Evolutionary conservation across 2,329 filamentous ascomycete species (phyloP).

Genomic region (Daldinia sp.): DNA sequence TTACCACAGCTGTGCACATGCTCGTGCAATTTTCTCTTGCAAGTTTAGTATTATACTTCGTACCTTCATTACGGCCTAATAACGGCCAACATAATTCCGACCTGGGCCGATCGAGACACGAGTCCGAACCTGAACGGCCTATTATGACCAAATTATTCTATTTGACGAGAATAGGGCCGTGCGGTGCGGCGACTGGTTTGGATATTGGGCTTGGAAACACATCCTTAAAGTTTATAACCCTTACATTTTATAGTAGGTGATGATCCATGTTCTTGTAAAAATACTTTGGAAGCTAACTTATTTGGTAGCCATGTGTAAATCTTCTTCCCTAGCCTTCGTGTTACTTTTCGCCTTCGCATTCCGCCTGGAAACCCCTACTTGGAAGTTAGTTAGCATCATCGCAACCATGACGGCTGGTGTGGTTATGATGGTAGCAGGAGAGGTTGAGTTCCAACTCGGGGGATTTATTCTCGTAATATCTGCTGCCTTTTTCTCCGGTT

Average conservation of each 20-base stretch:
- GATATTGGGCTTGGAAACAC: constrained; percentile 98
- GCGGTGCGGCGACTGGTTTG: constrained; percentile 90
- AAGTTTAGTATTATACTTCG: constrained; percentile 79
- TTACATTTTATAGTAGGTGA: constrained; percentile 90
- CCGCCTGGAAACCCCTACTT: constrained; percentile 87
- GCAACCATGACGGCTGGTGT: constrained; percentile 92
- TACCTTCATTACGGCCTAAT: constrained; percentile 84
- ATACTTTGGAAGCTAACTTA: constrained; percentile 19
- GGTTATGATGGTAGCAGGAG: constrained; percentile 97
- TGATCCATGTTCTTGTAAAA: background rate
- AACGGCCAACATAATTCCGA: constrained; percentile 61
- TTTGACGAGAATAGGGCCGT: constrained; percentile 89
- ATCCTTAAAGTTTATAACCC: constrained; percentile 92
- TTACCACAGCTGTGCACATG: constrained; percentile 97
- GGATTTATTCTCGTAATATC: constrained; percentile 94
- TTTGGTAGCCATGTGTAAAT: constrained; percentile 91
- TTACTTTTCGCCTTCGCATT: constrained; percentile 95
- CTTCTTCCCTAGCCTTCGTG: constrained; percentile 93
- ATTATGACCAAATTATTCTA: constrained; percentile 93
- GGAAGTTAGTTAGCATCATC: constrained; percentile 88
- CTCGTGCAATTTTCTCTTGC: constrained; percentile 89
- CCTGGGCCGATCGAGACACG: constrained; percentile 63
- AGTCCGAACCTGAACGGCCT: constrained; percentile 66
- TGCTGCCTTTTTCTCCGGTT: constrained; percentile 94
- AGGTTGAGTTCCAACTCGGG: constrained; percentile 86